A percentile compares a stretch with the other conserved stretches of the same genome.
Evolutionary conservation across 805 yeast genomes (phyloP).

Genomic region (Metschnikowia koreensis): DNA sequence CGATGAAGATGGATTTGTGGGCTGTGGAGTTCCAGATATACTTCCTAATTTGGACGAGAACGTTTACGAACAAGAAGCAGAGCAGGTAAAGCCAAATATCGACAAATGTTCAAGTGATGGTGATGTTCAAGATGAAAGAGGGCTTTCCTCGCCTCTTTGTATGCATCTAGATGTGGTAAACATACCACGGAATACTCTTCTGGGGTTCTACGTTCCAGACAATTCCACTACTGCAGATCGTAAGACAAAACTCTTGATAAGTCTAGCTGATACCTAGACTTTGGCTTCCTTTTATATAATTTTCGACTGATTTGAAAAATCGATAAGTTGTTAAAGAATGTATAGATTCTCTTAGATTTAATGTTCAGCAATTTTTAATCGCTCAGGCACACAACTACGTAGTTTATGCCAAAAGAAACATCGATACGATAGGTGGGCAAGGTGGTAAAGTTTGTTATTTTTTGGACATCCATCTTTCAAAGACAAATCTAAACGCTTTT

Average conservation of each 20-base stretch:
- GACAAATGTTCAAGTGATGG: not conserved
- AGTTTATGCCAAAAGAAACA: too few relatives aligned
- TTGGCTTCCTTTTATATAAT: too few relatives aligned
- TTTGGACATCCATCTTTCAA: too few relatives aligned
- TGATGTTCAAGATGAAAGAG: not conserved
- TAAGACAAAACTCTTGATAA: not conserved
- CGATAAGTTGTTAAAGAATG: not conserved
- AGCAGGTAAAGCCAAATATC: not conserved
- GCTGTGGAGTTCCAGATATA: not conserved
- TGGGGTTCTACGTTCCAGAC: not conserved
- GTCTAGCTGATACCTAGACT: not conserved
- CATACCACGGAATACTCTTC: too few relatives aligned
- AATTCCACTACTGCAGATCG: not conserved
- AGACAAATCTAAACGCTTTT: too few relatives aligned
- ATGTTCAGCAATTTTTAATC: too few relatives aligned
- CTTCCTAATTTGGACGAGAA: not conserved
- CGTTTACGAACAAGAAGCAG: not conserved
- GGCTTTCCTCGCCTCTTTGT: too few relatives aligned
- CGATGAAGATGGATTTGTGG: constrained; percentile 4
- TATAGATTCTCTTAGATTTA: too few relatives aligned
- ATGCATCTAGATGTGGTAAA: too few relatives aligned
- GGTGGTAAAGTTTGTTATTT: too few relatives aligned
- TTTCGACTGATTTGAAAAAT: not conserved
- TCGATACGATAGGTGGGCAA: too few relatives aligned
- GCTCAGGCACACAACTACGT: too few relatives aligned